phyloP scores from a whole-genome alignment of 129 eudicot genomes.

The Cynara cardunculus region DNA sequence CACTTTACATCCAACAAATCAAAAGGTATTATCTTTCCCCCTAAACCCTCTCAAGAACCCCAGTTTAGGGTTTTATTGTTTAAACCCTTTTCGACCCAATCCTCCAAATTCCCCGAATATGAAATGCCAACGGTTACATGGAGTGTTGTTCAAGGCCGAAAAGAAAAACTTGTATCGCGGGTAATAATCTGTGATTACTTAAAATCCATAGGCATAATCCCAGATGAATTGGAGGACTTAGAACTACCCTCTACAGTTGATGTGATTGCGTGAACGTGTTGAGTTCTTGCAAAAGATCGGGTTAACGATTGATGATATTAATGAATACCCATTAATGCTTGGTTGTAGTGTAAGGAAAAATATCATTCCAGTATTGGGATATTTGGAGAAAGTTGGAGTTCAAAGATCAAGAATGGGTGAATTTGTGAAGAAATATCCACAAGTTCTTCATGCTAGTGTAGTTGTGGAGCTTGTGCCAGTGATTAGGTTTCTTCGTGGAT shows the following conservation, averaged over 20 bases:
- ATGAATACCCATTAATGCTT: constrained; percentile 69
- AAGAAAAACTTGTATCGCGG: constrained; percentile 59
- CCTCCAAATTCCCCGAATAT: constrained; percentile 61
- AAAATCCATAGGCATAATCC: constrained; percentile 53
- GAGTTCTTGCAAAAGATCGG: constrained; percentile 73
- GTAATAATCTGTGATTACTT: constrained; percentile 63
- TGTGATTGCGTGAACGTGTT: constrained; percentile 72
- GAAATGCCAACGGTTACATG: constrained; percentile 82
- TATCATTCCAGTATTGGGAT: constrained; percentile 64
- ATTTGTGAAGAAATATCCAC: constrained; percentile 65
- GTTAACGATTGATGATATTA: constrained; percentile 57
- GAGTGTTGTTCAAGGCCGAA: constrained; percentile 79
- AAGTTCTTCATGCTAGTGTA: constrained; percentile 62
- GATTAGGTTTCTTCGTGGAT: constrained; percentile 58
- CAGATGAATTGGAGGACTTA: constrained; percentile 58
- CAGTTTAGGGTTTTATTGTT: constrained; percentile 25
- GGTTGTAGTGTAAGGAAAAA: constrained; percentile 78
- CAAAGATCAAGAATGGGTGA: constrained; percentile 53
- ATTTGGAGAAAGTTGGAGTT: constrained; percentile 64
- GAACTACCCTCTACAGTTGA: constrained; percentile 68
- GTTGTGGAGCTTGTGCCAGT: constrained; percentile 73
- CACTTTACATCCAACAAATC: constrained; percentile 5
- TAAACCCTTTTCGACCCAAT: constrained; percentile 46
- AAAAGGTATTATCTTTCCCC: neutral
- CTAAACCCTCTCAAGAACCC: too few relatives aligned